Percentiles rank a stretch among this genome's conserved stretches.
phyloP scores from a whole-genome alignment of 202 grass and related monocot genomes.

The Schoenoplectus triqueter region DNA sequence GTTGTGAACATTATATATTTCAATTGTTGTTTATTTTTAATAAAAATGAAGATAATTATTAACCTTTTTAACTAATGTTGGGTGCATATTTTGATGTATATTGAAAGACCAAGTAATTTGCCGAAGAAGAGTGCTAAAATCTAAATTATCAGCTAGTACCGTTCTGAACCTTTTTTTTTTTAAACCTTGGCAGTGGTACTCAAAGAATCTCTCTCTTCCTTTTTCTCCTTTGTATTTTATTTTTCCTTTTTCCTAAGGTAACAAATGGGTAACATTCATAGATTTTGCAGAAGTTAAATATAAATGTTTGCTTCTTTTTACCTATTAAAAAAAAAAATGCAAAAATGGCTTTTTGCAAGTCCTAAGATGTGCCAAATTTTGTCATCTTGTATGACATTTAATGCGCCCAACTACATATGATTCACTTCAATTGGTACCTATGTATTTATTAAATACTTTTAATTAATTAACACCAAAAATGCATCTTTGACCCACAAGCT shows the following conservation, averaged over 20 bases:
- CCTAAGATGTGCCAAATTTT: conserved; percentile 22
- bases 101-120: too few species aligned
- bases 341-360: conserved; percentile 9
- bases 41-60: neutral
- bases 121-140: too few species aligned
- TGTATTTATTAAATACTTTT: neutral
- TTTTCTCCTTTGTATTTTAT: neutral
- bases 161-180: too few species aligned
- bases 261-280: neutral
- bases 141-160: too few species aligned
- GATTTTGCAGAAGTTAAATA: neutral
- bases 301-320: neutral
- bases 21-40: too few species aligned
- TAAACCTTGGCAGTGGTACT: too few species aligned
- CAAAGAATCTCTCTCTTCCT: neutral
- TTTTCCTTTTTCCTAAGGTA: neutral
- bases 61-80: neutral
- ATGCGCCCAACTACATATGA: conserved; percentile 28
- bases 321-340: neutral
- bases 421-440: neutral
- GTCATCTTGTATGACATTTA: conserved; percentile 33
- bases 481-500: conserved; percentile 22
- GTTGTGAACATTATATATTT: too few species aligned
- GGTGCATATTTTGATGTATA: neutral
- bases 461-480: neutral